phyloP scores from a whole-genome alignment of 768 basidiomycete species.

The Psilocybe sp. region DNA sequence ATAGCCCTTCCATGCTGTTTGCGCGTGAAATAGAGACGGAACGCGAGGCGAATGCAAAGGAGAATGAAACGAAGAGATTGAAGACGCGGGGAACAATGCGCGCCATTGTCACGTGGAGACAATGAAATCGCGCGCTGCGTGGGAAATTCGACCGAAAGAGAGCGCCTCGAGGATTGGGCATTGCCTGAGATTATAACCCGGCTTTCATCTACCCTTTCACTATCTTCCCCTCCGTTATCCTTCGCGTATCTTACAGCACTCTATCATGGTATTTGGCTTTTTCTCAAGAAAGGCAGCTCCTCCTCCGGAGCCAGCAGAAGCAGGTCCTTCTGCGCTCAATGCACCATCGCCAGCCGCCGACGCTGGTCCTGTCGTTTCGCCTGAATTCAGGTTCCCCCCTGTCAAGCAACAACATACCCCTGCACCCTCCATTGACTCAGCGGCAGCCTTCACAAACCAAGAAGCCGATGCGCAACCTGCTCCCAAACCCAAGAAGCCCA shows the following conservation, averaged over 20 bases:
- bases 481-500: constrained; percentile 6
- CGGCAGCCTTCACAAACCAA: background rate
- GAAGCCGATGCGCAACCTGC: constrained; percentile 2
- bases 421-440: constrained; percentile 36
- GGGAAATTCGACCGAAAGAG: too few species aligned
- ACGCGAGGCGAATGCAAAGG: too few species aligned
- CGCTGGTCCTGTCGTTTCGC: background rate
- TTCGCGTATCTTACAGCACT: background rate
- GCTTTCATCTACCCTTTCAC: too few species aligned
- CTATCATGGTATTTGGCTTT: constrained; percentile 38
- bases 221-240: too few species aligned
- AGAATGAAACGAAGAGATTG: background rate
- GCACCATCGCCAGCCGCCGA: background rate
- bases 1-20: too few species aligned
- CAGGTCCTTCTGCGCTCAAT: constrained; percentile 8
- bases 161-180: too few species aligned
- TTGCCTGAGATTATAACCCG: too few species aligned
- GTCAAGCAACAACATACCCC: constrained; percentile 48
- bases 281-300: constrained; percentile 30
- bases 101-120: too few species aligned
- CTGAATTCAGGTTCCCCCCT: constrained; percentile 7
- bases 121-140: too few species aligned
- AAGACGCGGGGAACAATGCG: background rate
- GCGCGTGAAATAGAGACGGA: too few species aligned
- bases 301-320: constrained; percentile 7